These are phyloP conservation scores for Beauveria rudraprayagi DNA, from an alignment of 2,329 filamentous ascomycete species.

Conservation along the genomic window DNA sequence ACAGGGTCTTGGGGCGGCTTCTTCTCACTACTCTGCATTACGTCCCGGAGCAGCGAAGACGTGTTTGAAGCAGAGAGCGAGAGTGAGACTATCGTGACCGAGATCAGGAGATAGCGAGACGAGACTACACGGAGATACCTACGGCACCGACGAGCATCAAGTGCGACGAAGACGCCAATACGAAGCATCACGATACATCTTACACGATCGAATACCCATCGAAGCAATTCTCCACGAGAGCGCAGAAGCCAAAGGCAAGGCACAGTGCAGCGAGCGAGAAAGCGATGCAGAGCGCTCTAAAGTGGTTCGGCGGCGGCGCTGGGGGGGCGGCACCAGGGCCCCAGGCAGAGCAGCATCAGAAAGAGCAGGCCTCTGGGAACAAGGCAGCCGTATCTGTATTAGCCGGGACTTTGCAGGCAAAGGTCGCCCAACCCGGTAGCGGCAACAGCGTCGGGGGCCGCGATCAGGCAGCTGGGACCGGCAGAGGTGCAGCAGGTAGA, in stretches of 20 bases:
- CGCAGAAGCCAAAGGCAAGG: neutral
- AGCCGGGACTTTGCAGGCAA: neutral
- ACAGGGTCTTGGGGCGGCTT: neutral
- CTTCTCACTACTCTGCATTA: neutral
- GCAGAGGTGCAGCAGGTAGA: no score
- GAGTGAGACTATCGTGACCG: neutral
- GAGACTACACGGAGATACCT: neutral
- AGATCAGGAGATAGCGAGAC: neutral
- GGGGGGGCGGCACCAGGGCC: neutral
- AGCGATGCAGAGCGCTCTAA: constrained; percentile 5
- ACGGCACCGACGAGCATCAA: neutral
- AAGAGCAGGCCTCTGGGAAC: neutral
- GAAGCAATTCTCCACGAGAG: neutral
- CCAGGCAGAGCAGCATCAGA: neutral
- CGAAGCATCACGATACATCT: neutral
- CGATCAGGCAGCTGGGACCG: neutral
- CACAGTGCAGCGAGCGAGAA: neutral
- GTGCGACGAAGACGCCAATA: neutral
- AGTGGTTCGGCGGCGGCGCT: neutral
- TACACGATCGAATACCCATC: neutral
- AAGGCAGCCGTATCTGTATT: neutral
- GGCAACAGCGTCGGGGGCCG: neutral
- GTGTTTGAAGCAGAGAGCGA: neutral
- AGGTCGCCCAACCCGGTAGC: neutral
- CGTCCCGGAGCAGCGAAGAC: neutral